Conservation (phyloP, 495 filamentous ascomycete genomes). For the Tuber calosporum region DNA sequence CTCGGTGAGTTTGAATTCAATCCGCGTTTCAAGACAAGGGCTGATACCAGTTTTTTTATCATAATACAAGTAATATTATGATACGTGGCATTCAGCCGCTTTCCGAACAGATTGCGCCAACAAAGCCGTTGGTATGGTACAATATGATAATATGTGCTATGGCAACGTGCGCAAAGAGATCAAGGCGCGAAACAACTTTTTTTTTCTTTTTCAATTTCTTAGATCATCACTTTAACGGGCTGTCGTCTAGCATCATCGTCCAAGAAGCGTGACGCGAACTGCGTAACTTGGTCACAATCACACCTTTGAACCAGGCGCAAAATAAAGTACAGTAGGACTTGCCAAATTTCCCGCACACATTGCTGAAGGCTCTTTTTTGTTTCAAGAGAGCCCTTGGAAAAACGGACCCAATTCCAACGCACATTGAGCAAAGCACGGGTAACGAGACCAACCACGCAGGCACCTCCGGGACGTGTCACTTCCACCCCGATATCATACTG, state of each 20-base stretch:
- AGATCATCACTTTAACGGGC: not conserved
- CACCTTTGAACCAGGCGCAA: not conserved
- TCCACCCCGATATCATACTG: not conserved
- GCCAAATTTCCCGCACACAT: not conserved
- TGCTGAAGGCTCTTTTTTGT: not conserved
- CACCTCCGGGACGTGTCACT: not conserved
- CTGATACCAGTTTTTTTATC: not conserved
- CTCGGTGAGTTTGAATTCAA: not conserved
- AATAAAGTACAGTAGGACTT: not conserved
- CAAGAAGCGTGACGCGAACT: not conserved
- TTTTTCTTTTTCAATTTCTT: too few relatives aligned
- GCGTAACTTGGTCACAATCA: not conserved
- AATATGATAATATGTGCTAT: too few relatives aligned
- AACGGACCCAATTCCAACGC: not conserved
- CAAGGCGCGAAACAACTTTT: not conserved
- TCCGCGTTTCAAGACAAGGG: not conserved
- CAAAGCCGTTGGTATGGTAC: not conserved
- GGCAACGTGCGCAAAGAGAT: not conserved
- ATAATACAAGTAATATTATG: too few relatives aligned
- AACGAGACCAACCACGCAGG: not conserved
- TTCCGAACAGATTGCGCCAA: not conserved
- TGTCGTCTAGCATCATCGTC: not conserved
- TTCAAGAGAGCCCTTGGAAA: not conserved
- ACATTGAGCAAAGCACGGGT: not conserved
- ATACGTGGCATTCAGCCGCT: conserved; percentile 1